A percentile compares a stretch with the other conserved stretches of the same genome.
These are phyloP conservation scores for Paracoccidioides brasiliensis DNA, from an alignment of 2,329 filamentous ascomycete species.

Conservation along the genomic window DNA sequence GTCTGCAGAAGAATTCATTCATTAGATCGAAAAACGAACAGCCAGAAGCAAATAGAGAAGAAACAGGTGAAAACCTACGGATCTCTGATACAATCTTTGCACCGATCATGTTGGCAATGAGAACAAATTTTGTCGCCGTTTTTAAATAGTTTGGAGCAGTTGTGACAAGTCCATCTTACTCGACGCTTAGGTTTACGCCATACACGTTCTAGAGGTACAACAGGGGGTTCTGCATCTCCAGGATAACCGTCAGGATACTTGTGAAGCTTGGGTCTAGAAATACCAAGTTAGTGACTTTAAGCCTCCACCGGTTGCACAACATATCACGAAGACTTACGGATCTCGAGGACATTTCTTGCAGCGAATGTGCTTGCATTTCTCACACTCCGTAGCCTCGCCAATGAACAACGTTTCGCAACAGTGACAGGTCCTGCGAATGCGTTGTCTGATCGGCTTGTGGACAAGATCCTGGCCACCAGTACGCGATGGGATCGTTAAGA, in stretches of 20 bases:
- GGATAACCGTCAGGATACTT: conserved; percentile 36
- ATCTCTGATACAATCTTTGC: conserved; percentile 28
- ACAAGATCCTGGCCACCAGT: conserved; percentile 58
- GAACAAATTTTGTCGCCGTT: conserved; percentile 22
- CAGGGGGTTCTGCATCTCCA: conserved; percentile 28
- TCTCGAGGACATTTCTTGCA: conserved; percentile 72
- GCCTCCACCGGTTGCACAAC: not conserved
- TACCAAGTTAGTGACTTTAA: conserved; percentile 8
- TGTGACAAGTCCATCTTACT: conserved; percentile 31
- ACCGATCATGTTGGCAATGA: conserved; percentile 30
- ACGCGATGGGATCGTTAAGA: conserved; percentile 45
- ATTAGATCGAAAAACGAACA: conserved; percentile 3
- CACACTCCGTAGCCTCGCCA: conserved; percentile 48
- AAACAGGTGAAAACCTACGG: conserved; percentile 24
- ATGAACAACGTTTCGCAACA: conserved; percentile 54
- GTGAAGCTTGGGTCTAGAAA: conserved; percentile 24
- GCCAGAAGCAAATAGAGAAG: not conserved
- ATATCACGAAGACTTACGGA: conserved; percentile 48
- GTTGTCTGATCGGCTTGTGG: conserved; percentile 57
- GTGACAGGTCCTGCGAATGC: conserved; percentile 65
- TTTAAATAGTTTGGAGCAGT: conserved; percentile 24
- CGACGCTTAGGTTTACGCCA: conserved; percentile 26
- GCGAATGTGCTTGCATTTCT: conserved; percentile 55
- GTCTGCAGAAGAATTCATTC: conserved; percentile 16
- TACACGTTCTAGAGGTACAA: conserved; percentile 22